Evolutionary conservation across 768 basidiomycete genomes (phyloP).

Genomic region (Pleurotus pulmonarius): DNA sequence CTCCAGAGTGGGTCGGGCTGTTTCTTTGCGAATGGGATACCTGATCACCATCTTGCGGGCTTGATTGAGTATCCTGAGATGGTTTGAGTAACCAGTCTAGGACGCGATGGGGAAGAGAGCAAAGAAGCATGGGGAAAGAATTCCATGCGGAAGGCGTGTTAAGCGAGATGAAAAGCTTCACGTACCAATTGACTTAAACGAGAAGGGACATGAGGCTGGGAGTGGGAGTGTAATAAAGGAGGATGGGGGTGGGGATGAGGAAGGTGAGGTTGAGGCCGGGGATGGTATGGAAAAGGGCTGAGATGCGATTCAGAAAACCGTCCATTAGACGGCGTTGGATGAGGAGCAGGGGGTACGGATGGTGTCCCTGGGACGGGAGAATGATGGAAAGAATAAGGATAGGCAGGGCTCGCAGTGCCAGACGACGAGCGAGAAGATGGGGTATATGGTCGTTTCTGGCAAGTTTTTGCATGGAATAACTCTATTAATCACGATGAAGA

Average conservation of each 20-base stretch:
- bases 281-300: slow-evolving; percentile 15
- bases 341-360: slow-evolving; percentile 19
- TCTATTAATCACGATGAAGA: too few species aligned
- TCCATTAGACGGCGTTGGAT: slow-evolving; percentile 17
- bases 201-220: slow-evolving; percentile 27
- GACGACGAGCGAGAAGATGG: slow-evolving; percentile 38
- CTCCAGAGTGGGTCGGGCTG: background rate
- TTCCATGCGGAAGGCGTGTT: background rate
- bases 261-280: slow-evolving; percentile 1
- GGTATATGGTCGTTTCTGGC: slow-evolving; percentile 49
- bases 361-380: slow-evolving; percentile 12
- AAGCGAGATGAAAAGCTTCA: slow-evolving; percentile 6
- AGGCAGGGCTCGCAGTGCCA: slow-evolving; percentile 47
- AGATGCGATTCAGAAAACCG: slow-evolving; percentile 23
- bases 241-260: slow-evolving; percentile 8
- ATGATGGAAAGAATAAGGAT: slow-evolving; percentile 27
- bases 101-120: background rate
- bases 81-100: too few species aligned
- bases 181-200: slow-evolving; percentile 32
- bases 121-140: background rate
- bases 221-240: slow-evolving; percentile 10
- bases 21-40: background rate
- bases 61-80: too few species aligned
- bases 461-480: slow-evolving; percentile 1
- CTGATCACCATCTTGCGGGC: background rate